phyloP scores from a whole-genome alignment of 1,284 basidiomycete species.

The Sporisorium sorghi region DNA sequence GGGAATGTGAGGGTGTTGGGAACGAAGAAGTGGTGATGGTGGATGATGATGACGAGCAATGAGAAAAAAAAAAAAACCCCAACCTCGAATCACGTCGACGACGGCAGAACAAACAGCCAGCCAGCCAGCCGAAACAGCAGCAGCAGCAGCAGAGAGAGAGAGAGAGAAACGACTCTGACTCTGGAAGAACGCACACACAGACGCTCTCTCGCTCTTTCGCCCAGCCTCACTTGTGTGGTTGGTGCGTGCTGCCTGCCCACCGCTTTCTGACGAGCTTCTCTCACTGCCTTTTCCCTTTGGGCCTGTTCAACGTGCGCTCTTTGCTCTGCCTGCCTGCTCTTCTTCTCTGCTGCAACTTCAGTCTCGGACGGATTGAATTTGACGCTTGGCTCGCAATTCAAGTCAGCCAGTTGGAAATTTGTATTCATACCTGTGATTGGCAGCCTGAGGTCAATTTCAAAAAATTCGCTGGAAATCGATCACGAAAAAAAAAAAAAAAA shows the following conservation, averaged over 20 bases:
- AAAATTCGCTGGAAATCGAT: slow-evolving; percentile 30
- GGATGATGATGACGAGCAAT: slow-evolving; percentile 2
- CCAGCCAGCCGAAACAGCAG: slow-evolving; percentile 1
- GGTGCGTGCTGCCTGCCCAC: slow-evolving; percentile 3
- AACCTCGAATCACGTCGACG: slow-evolving; percentile 23
- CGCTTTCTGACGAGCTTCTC: neutral
- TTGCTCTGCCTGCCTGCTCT: neutral
- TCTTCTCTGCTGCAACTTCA: neutral
- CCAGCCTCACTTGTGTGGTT: neutral
- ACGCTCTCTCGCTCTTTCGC: neutral
- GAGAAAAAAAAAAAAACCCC: no score
- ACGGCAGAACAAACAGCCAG: slow-evolving; percentile 8
- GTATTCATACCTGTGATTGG: neutral
- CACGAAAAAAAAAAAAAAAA: slow-evolving; percentile 17
- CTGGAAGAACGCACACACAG: slow-evolving; percentile 3
- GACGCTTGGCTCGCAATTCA: neutral
- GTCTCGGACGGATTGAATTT: neutral
- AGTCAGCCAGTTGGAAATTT: neutral
- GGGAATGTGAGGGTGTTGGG: slow-evolving; percentile 17
- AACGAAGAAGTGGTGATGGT: slow-evolving; percentile 16
- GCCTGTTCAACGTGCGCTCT: slow-evolving; percentile 6
- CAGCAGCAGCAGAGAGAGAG: neutral
- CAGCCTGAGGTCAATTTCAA: neutral
- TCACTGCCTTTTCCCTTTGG: no score
- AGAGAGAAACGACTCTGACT: neutral